Base-by-base conservation (phyloP, 1,284 basidiomycete species). In the Ustilago tritici region DNA sequence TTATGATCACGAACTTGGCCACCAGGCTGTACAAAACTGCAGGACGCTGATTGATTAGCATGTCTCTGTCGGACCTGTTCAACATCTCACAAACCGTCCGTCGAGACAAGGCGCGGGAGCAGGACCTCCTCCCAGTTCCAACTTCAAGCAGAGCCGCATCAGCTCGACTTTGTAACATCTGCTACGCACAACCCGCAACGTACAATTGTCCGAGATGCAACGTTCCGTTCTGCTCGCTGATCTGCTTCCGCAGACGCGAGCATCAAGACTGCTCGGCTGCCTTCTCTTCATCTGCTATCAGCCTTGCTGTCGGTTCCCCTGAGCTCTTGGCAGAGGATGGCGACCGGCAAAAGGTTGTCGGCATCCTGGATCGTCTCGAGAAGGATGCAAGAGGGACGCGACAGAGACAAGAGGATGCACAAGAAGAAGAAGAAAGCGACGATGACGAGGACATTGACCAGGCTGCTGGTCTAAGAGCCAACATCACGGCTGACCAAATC, bases 151-250 rank as follows among this genome's bases (percentile, higher is more conserved):
- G 52, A 12, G 47, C 66, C 17, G 49, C 55, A 31, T 59, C 68
- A 0, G 12, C 70, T 3, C 65, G 79, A 5, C 69, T 80, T 2
- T 84, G 81, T 56, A 79, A 79, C 58, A 70, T 83, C 59, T 84
- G 82, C 62, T 77, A 70, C 54, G 50, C 68, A 34, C 32, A 63
- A 7, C 49, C 57, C 2, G 76, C 81, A 0, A 50, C 64, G 6
- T 84, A 84, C 66, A 79, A 58, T n/a, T 84, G 82, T 59, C 80
- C 82, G 1, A 59, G 63, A 47, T 84, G 82, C 73, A 79, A 83
- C 47, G 57, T 73, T 2, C 82, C 82, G 1, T 84, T 75, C 61
- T 84, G 82, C 66, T 81, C 81, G 9, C 67, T 82, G 14, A 28
- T 23, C 5, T 84, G 82, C 67, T 84, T 79, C 32, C 74, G 80